phyloP scores from a whole-genome alignment of 2,329 filamentous ascomycete species.

The Exophiala mesophila region DNA sequence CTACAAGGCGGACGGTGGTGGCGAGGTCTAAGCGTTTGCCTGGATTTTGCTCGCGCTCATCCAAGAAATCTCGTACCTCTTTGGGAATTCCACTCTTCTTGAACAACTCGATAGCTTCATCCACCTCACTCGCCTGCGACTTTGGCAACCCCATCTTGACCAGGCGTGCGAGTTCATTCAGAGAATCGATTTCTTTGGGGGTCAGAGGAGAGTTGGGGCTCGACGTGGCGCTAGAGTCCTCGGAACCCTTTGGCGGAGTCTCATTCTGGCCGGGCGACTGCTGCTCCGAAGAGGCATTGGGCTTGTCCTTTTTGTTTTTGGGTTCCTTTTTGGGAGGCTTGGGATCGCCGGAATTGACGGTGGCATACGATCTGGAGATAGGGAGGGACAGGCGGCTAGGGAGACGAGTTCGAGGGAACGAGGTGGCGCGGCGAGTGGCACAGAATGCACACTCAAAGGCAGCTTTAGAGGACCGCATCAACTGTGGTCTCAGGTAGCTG shows the following conservation, averaged over 20 bases:
- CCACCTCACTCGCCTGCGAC: constrained; percentile 56
- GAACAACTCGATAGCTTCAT: constrained; percentile 57
- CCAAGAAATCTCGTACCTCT: constrained; percentile 62
- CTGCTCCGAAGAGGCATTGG: constrained; percentile 32
- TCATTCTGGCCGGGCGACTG: constrained; percentile 39
- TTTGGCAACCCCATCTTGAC: constrained; percentile 57
- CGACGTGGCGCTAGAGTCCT: constrained; percentile 31
- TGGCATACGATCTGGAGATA: constrained; percentile 40
- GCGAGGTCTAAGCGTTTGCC: constrained; percentile 47
- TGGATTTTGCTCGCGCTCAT: constrained; percentile 44
- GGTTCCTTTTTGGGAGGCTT: constrained; percentile 36
- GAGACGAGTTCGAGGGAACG: constrained; percentile 34
- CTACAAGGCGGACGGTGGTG: constrained; percentile 57
- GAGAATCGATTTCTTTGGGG: constrained; percentile 51
- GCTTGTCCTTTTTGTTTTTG: constrained; percentile 26
- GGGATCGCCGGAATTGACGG: constrained; percentile 41
- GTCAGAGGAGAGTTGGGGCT: constrained; percentile 41
- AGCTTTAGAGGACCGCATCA: constrained; percentile 43
- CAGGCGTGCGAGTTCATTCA: constrained; percentile 54
- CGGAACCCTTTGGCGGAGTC: constrained; percentile 36
- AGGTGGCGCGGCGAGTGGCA: constrained; percentile 37
- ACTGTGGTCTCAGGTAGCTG: constrained; percentile 24
- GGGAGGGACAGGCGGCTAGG: constrained; percentile 37
- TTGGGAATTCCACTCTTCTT: constrained; percentile 64
- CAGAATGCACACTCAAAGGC: constrained; percentile 51